phyloP scores from a whole-genome alignment of 1,139 yeast species.

The Debaryomyces sp. region DNA sequence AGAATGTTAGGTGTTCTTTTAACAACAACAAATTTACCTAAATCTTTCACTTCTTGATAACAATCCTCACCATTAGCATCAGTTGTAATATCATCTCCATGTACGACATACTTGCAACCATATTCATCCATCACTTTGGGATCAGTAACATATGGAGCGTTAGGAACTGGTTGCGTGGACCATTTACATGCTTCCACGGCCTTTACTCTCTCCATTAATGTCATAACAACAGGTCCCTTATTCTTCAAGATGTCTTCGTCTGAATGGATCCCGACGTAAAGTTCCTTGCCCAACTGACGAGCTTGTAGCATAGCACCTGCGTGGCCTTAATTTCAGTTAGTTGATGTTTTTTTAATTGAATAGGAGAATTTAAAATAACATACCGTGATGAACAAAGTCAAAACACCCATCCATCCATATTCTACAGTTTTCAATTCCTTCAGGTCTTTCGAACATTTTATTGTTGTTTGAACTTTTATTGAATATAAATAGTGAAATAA shows the following conservation, averaged over 20 bases:
- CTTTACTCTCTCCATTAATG: slow-evolving; percentile 68
- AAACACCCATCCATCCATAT: slow-evolving; percentile 98
- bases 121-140: slow-evolving; percentile 75
- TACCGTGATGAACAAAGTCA: slow-evolving; percentile 95
- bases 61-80: slow-evolving; percentile 96
- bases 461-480: background rate
- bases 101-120: slow-evolving; percentile 87
- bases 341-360: background rate
- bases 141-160: slow-evolving; percentile 96
- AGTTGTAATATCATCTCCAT: slow-evolving; percentile 96
- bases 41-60: slow-evolving; percentile 78
- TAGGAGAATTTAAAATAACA: slow-evolving; percentile 21
- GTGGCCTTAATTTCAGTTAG: slow-evolving; percentile 54
- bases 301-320: slow-evolving; percentile 98
- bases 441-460: slow-evolving; percentile 45
- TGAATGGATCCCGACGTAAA: slow-evolving; percentile 86
- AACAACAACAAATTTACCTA: slow-evolving; percentile 86
- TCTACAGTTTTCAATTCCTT: slow-evolving; percentile 44
- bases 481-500: background rate
- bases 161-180: slow-evolving; percentile 71
- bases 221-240: slow-evolving; percentile 96
- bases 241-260: slow-evolving; percentile 82
- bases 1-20: slow-evolving; percentile 92
- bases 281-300: slow-evolving; percentile 70
- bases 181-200: slow-evolving; percentile 93